A percentile compares a stretch with the other conserved stretches of the same genome.
These are phyloP conservation scores for Neurospora sp. DNA, from an alignment of 495 filamentous ascomycete genomes.

Conservation along the genomic window DNA sequence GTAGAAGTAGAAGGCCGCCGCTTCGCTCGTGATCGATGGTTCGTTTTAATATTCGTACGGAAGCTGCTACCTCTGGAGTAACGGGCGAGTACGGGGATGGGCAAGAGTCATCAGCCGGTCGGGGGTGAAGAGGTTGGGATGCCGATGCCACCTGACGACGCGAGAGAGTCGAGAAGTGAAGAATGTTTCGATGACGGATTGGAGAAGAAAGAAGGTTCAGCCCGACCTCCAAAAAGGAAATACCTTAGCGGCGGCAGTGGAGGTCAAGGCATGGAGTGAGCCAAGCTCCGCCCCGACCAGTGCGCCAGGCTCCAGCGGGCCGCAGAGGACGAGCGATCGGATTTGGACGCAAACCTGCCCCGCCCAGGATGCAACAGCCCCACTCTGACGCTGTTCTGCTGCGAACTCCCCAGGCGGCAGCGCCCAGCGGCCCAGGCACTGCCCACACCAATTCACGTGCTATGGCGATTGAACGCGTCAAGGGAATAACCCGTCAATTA, in stretches of 20 bases:
- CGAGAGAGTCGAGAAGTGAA: background rate
- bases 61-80: background rate
- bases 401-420: background rate
- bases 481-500: background rate
- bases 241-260: background rate
- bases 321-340: background rate
- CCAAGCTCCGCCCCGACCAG: background rate
- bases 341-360: background rate
- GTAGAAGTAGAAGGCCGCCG: background rate
- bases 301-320: background rate
- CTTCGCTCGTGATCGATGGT: background rate
- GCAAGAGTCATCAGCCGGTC: background rate
- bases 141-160: background rate
- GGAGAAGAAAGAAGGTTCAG: background rate
- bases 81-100: background rate
- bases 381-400: background rate
- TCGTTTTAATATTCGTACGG: background rate
- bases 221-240: background rate
- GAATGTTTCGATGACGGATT: background rate
- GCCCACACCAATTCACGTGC: slow-evolving; percentile 6
- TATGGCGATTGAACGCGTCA: slow-evolving; percentile 10
- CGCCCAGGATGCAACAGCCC: background rate
- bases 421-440: background rate
- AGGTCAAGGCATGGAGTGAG: background rate
- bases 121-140: background rate